phyloP scores from a whole-genome alignment of 2,329 filamentous ascomycete genomes.

The Elsinoe ampelina region DNA sequence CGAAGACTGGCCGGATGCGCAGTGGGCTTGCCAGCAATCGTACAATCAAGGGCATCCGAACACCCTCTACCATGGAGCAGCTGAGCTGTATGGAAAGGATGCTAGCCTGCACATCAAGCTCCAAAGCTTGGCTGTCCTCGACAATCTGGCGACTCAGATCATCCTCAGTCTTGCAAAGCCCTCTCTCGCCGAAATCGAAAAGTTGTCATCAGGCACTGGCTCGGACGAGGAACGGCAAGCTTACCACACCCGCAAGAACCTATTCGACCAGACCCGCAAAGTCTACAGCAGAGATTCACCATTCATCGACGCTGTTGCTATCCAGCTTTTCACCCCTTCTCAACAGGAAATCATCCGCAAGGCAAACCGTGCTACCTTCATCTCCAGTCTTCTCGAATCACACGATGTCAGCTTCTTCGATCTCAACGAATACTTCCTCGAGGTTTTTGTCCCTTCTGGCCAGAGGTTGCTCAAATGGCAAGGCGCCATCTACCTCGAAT shows the following conservation, averaged over 20 bases:
- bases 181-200: constrained; percentile 47
- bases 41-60: background rate
- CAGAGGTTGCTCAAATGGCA: constrained; percentile 50
- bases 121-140: constrained; percentile 51
- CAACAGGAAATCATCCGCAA: constrained; percentile 54
- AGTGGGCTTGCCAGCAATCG: constrained; percentile 6
- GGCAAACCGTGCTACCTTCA: constrained; percentile 56
- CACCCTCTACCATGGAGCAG: background rate
- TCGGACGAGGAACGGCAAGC: constrained; percentile 48
- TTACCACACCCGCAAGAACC: constrained; percentile 51
- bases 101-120: constrained; percentile 43
- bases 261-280: constrained; percentile 56
- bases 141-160: constrained; percentile 52
- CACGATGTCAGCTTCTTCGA: constrained; percentile 56
- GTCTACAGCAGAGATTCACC: constrained; percentile 48
- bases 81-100: constrained; percentile 28
- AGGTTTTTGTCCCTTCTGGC: constrained; percentile 54
- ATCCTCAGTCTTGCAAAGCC: constrained; percentile 49
- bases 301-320: constrained; percentile 38
- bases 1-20: constrained; percentile 7
- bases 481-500: constrained; percentile 51
- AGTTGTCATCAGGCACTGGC: constrained; percentile 47
- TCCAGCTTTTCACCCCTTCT: constrained; percentile 28
- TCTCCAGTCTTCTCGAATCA: constrained; percentile 51
- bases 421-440: constrained; percentile 53